phyloP scores from a whole-genome alignment of 805 yeast genomes.

The Starmerella powellii region DNA sequence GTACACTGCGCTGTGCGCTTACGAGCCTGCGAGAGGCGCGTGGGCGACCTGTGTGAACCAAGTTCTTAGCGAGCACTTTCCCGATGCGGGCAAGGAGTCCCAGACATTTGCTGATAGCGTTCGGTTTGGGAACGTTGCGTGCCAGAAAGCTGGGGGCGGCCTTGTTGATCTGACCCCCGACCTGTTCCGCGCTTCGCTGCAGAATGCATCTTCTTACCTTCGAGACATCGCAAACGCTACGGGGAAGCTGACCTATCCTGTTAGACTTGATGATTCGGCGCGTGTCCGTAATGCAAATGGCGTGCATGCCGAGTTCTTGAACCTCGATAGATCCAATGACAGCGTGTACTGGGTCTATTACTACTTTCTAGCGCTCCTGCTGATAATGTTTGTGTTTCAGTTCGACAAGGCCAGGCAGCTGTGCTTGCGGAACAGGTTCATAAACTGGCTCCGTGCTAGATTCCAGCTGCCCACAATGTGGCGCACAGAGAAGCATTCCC shows the following conservation, averaged over 20 bases:
- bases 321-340: slow-evolving; percentile 13
- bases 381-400: background rate
- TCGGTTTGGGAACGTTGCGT: slow-evolving; percentile 8
- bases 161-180: slow-evolving; percentile 1
- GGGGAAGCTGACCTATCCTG: background rate
- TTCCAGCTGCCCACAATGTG: slow-evolving; percentile 10
- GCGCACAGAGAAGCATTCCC: slow-evolving; percentile 4
- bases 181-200: background rate
- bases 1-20: slow-evolving; percentile 12
- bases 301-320: slow-evolving; percentile 13
- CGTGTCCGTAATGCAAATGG: slow-evolving; percentile 1
- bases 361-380: slow-evolving; percentile 4
- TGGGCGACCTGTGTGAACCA: slow-evolving; percentile 16
- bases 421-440: background rate
- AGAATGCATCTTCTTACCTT: slow-evolving; percentile 9
- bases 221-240: background rate
- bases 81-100: background rate
- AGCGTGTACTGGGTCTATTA: slow-evolving; percentile 12
- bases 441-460: slow-evolving; percentile 1
- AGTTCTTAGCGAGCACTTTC: slow-evolving; percentile 2
- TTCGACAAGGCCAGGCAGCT: background rate
- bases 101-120: background rate
- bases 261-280: background rate
- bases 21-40: slow-evolving; percentile 15
- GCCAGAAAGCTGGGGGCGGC: slow-evolving; percentile 12